Evolutionary conservation across 1,139 yeast genomes (phyloP).

Genomic region (Taiozyma sp.): DNA sequence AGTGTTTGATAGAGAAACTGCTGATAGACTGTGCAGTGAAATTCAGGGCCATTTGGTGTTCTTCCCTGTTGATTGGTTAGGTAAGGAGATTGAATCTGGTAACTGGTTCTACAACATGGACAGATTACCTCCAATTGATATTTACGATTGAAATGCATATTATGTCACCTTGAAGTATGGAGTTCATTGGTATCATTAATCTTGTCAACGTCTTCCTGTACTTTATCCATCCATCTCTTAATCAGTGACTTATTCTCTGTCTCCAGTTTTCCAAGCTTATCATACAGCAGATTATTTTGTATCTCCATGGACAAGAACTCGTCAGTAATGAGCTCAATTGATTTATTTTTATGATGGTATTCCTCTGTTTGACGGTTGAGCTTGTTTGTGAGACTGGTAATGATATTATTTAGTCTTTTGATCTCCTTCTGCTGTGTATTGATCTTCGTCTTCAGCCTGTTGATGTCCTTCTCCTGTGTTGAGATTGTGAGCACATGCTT

Average conservation of each 20-base stretch:
- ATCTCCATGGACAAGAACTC: conserved; percentile 63
- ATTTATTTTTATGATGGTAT: conserved; percentile 43
- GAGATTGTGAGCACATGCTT: conserved; percentile 1
- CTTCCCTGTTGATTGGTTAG: conserved; percentile 90
- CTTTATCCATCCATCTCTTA: conserved; percentile 53
- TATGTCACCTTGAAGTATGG: background rate
- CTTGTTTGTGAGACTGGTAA: conserved; percentile 28
- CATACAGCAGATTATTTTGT: conserved; percentile 57
- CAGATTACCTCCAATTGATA: conserved; percentile 91
- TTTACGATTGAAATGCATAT: conserved; percentile 52
- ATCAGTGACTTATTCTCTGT: conserved; percentile 47
- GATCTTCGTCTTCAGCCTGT: conserved; percentile 1
- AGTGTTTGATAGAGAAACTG: conserved; percentile 69
- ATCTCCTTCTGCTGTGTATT: conserved; percentile 10
- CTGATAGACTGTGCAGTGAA: conserved; percentile 65
- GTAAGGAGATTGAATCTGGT: conserved; percentile 77
- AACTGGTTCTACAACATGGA: conserved; percentile 97
- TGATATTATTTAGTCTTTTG: conserved; percentile 20
- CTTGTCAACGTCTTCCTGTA: conserved; percentile 50
- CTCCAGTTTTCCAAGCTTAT: conserved; percentile 32
- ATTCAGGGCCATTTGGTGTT: conserved; percentile 86
- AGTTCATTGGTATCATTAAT: conserved; percentile 35
- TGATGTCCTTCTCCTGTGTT: conserved; percentile 10
- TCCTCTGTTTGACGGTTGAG: conserved; percentile 39
- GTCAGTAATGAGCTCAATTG: conserved; percentile 63